Evolutionary conservation across 495 filamentous ascomycete species (phyloP), one percentile per base, ranked within the genome.

Genomic region (Rhizodiscina lignyota): DNA sequence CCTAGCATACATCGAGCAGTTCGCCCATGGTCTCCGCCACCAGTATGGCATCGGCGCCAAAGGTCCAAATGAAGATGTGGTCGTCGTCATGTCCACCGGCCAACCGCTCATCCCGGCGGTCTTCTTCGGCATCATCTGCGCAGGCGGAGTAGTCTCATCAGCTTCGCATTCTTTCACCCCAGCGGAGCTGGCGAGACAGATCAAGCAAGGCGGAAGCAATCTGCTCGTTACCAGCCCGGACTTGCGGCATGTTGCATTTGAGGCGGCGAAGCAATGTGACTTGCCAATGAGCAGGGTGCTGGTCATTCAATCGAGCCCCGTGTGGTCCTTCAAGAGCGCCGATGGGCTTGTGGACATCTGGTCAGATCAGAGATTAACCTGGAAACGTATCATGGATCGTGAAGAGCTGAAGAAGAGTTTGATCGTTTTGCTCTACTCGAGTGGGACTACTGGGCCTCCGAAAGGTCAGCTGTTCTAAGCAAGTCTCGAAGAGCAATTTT

Each of bases 111-210:
- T 64, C 4, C 54, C 64, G 0, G 46, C 55, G 18, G 21, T 66
- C 18, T 67, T 71, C 44, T 67, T 60, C 36, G 56, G 58, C 4
- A 51, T 62, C 18, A 50, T 70, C 22, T 64, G 54, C 12, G 67
- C 67, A 11, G 64, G 61, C 15, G 67, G 62, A 15, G 57, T 70
- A 22, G 68, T 59, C 45, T 60, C 60, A 6, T 54, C 63, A 16
- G 61, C 60, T 2, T 59, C 47, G 31, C 50, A 62, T 0, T 47
- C 52, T 3, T 58, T 54, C 20, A 67, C 60, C 1, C 38, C 57
- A 3, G 41, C 49, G 12, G 64, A 68, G 40, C 42, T 66, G n/a
- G 49, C 52, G 4, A 43, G 48, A 29, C 62, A 67, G 45, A 36
- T 64, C 17, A 44, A 36, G 18, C 55, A 61, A 21, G 56, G 50